Percentiles rank a stretch among this genome's conserved stretches.
Conservation (phyloP, 768 basidiomycete species). For the Pulveroboletus sp. region DNA sequence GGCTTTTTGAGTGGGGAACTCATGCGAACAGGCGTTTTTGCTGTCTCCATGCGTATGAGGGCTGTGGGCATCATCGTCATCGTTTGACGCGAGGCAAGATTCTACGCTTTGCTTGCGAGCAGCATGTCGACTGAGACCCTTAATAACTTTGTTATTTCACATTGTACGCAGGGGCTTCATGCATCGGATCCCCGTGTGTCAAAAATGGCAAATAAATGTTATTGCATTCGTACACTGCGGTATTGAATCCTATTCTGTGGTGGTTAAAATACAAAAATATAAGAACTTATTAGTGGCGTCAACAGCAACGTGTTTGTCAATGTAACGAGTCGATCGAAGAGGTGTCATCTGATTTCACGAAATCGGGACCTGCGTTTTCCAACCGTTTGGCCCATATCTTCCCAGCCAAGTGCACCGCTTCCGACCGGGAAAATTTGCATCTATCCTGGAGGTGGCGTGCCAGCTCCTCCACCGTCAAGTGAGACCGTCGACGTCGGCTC, state of each 20-base stretch:
- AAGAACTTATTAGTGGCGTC: background rate
- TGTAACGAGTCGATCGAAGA: slow-evolving; percentile 11
- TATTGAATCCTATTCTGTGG: background rate
- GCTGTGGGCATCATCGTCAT: slow-evolving; percentile 14
- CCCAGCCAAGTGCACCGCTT: slow-evolving; percentile 20
- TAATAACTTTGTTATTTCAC: no score
- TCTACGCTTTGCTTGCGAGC: background rate
- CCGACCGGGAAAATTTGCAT: slow-evolving; percentile 21
- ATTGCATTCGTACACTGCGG: background rate
- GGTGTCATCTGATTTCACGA: slow-evolving; percentile 20
- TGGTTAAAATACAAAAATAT: slow-evolving; percentile 8
- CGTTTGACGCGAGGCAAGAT: slow-evolving; percentile 8
- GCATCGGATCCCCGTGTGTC: background rate
- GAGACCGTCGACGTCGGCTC: slow-evolving; percentile 5
- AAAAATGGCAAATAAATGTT: slow-evolving; percentile 2
- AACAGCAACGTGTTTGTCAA: background rate
- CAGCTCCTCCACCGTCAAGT: slow-evolving; percentile 20
- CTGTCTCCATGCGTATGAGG: slow-evolving; percentile 4
- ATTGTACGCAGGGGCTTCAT: slow-evolving; percentile 1
- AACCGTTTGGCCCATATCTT: slow-evolving; percentile 24
- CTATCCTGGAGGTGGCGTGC: slow-evolving; percentile 20
- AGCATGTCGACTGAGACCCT: background rate
- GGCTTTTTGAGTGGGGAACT: background rate
- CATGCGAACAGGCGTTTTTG: background rate
- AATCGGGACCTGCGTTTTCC: slow-evolving; percentile 20